phyloP scores from a whole-genome alignment of 1,284 basidiomycete genomes.

The Polyporus tsugae region DNA sequence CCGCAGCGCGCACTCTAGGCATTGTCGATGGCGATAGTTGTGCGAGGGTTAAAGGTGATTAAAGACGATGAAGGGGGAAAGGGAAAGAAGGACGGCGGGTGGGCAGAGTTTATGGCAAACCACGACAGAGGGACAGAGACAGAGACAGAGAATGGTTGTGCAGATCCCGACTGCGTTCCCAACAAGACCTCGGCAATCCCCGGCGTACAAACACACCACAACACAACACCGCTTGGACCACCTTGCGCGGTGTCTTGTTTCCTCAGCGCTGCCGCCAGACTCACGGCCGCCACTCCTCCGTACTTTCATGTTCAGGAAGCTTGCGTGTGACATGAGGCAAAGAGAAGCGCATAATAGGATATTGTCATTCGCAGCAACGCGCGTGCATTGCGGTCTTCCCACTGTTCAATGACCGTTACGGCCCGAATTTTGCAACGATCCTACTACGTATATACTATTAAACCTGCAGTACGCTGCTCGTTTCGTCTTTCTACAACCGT shows the following conservation, averaged over 20 bases:
- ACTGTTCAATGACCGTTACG: too few species aligned
- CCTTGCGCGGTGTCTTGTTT: too few species aligned
- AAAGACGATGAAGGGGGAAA: constrained; percentile 6
- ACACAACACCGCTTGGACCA: constrained; percentile 4
- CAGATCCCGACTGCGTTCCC: constrained; percentile 10
- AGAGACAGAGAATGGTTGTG: constrained; percentile 2
- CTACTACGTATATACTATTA: too few species aligned
- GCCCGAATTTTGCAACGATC: too few species aligned
- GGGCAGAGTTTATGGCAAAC: constrained; percentile 8
- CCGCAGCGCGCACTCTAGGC: constrained; percentile 24
- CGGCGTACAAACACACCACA: constrained; percentile 15
- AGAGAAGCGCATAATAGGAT: too few species aligned
- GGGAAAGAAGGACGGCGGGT: constrained; percentile 10
- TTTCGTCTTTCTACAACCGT: too few species aligned
- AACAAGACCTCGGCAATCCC: constrained; percentile 15
- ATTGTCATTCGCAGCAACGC: too few species aligned
- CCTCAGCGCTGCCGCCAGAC: too few species aligned
- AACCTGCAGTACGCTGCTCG: too few species aligned
- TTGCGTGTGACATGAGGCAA: too few species aligned
- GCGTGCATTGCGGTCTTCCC: too few species aligned
- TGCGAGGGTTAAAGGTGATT: neutral
- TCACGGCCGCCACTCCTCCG: neutral
- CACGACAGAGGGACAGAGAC: constrained; percentile 3
- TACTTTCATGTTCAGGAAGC: neutral
- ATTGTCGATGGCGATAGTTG: constrained; percentile 10